Percentiles rank a stretch among this genome's conserved stretches.
Evolutionary conservation across 129 eudicot species (phyloP).

Genomic region (Tagetes patula): DNA sequence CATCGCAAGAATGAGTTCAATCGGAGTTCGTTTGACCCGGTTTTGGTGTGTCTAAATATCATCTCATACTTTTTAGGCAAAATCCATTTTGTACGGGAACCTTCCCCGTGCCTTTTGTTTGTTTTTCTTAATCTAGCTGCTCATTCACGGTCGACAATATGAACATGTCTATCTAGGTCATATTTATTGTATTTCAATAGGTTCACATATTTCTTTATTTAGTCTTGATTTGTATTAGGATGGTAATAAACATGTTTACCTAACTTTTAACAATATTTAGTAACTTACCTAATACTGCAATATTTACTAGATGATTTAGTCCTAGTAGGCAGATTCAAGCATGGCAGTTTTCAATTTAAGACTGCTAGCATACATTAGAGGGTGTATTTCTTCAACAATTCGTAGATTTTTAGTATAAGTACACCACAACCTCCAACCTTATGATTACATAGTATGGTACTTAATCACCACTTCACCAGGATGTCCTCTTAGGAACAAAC

Average conservation of each 20-base stretch:
- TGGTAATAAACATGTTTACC: conserved; percentile 1
- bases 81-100: too few species aligned
- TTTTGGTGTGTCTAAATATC: too few species aligned
- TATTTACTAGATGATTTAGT: neutral
- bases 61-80: too few species aligned
- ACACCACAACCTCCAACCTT: too few species aligned
- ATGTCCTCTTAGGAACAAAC: too few species aligned
- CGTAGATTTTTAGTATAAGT: too few species aligned
- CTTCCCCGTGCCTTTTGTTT: neutral
- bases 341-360: neutral
- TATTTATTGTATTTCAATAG: neutral
- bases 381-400: neutral
- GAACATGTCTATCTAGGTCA: neutral
- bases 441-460: too few species aligned
- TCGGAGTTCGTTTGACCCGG: too few species aligned
- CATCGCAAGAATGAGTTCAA: too few species aligned
- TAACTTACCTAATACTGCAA: conserved; percentile 12
- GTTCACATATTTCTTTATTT: conserved; percentile 7
- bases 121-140: neutral
- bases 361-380: neutral
- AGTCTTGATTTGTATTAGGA: neutral
- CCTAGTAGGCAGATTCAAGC: neutral
- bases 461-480: too few species aligned
- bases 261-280: conserved; percentile 6
- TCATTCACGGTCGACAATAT: neutral